Conservation (phyloP, 768 basidiomycete genomes). For the Lanmaoa pseudosensibilis region DNA sequence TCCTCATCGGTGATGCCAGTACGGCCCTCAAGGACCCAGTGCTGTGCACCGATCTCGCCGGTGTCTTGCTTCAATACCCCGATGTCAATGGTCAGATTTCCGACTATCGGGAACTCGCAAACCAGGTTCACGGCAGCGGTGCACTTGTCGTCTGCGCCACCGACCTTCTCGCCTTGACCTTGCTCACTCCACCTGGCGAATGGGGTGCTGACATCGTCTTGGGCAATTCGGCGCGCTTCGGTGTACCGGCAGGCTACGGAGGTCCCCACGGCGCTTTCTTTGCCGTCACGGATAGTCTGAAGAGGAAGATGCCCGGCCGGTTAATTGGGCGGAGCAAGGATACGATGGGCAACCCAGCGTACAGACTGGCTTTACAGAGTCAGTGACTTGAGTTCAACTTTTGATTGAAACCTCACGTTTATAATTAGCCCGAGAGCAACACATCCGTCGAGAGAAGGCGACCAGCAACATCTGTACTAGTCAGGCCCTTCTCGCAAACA, state of each 20-base stretch:
- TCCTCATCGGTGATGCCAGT: conserved; percentile 67
- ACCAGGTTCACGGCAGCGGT: conserved; percentile 67
- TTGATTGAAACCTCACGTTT: conserved; percentile 7
- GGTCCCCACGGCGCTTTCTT: conserved; percentile 99
- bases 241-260: conserved; percentile 95
- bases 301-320: conserved; percentile 98
- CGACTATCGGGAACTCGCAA: conserved; percentile 67
- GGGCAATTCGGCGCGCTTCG: conserved; percentile 95
- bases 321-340: conserved; percentile 91
- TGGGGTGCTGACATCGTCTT: conserved; percentile 97
- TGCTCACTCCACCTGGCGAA: conserved; percentile 95
- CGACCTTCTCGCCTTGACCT: conserved; percentile 88
- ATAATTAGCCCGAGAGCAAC: conserved; percentile 83
- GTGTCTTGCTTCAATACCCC: conserved; percentile 92
- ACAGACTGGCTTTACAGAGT: conserved; percentile 94
- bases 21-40: conserved; percentile 51
- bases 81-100: conserved; percentile 82
- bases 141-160: conserved; percentile 88
- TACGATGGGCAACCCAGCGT: conserved; percentile 79
- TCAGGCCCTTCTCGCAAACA: conserved; percentile 96
- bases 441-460: conserved; percentile 96
- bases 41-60: conserved; percentile 67
- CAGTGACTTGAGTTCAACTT: conserved; percentile 31
- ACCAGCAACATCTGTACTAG: conserved; percentile 99
- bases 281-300: conserved; percentile 86